These are phyloP conservation scores for Vaccinium corymbosum DNA, from an alignment of 148 eudicot species.

Conservation along the genomic window DNA sequence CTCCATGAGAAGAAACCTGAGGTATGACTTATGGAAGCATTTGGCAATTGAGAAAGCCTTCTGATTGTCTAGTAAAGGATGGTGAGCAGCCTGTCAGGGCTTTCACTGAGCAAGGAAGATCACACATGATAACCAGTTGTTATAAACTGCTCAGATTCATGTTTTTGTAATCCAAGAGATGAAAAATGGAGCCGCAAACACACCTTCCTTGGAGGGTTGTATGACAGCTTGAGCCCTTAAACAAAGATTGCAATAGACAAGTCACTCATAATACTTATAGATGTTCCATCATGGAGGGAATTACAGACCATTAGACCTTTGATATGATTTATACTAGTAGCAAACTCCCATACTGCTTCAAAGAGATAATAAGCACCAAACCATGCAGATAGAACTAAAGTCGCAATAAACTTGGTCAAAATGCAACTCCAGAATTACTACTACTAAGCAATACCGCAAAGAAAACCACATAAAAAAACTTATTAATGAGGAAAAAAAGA, in stretches of 20 bases:
- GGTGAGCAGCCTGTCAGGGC: not conserved
- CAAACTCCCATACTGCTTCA: not conserved
- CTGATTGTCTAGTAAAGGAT: not conserved
- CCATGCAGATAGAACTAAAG: not conserved
- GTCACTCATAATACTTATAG: not conserved
- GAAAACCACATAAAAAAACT: not conserved
- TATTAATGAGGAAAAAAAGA: not conserved
- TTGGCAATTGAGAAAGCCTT: not conserved
- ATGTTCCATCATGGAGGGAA: not conserved
- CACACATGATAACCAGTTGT: not conserved
- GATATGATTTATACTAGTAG: not conserved
- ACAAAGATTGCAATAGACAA: not conserved
- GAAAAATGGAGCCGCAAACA: not conserved
- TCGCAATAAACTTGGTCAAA: not conserved
- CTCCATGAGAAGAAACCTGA: not conserved
- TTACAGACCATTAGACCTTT: not conserved
- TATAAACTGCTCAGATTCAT: not conserved
- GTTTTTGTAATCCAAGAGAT: not conserved
- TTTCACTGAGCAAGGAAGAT: not conserved
- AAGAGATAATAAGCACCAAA: not conserved
- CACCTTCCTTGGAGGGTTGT: not conserved
- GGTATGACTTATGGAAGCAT: not conserved
- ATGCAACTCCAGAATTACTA: not conserved
- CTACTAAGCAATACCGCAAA: not conserved
- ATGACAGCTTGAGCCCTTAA: not conserved